Base-by-base conservation (phyloP, 371 early-diverging fungal species). In the Parasitella parasitica region DNA sequence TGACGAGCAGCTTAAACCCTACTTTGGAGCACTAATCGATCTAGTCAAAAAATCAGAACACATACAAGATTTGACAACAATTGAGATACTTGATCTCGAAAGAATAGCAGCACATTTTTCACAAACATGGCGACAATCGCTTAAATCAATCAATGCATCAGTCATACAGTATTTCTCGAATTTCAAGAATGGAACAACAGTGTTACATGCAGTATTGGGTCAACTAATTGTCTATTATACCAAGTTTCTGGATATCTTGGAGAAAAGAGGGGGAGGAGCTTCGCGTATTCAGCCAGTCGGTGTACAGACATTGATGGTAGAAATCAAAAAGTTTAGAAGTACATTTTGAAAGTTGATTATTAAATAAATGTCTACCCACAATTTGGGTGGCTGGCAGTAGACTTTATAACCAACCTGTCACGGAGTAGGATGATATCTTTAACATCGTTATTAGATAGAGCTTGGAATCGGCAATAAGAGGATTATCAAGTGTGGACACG, bases 261-360 rank as follows among this genome's bases (percentile, higher is more conserved):
- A 95, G 61, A 89, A 87, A 65, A 80, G 84, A 15, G 79, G 83
- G 38, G 50, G 52, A 18, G 78, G 83, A 41, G 37, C 50, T 11
- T 32, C 64, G 11, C 75, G 79, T 54, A 81, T 89, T 54, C 93
- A 92, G 54, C 94, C 95, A 7, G 89, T 95, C 0, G 93, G 92
- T 13, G 81, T 95, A 18, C 96, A 97, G 64, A 92, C 89, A 6
- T 89, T 97, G 16, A 91, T 96, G 93, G 92, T 93, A 0, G 97
- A 96, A 66, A 89, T 96, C 63, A 93, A 92, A 75, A 91, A 90
- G 71, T 92, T 90, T 64, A 80, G 91, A 63, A 86, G 87, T 48
- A 87, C 88, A 46, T 91, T 90, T 76, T 90, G 70, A 16, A 50
- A 28, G 30, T 9, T 28, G 2, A 38, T 3, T 22, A 61, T 6